Percentiles rank a stretch among this genome's conserved stretches.
Evolutionary conservation across 225 moss, liverwort and hornwort genomes (phyloP).

Genomic region (Marchantia polymorpha): DNA sequence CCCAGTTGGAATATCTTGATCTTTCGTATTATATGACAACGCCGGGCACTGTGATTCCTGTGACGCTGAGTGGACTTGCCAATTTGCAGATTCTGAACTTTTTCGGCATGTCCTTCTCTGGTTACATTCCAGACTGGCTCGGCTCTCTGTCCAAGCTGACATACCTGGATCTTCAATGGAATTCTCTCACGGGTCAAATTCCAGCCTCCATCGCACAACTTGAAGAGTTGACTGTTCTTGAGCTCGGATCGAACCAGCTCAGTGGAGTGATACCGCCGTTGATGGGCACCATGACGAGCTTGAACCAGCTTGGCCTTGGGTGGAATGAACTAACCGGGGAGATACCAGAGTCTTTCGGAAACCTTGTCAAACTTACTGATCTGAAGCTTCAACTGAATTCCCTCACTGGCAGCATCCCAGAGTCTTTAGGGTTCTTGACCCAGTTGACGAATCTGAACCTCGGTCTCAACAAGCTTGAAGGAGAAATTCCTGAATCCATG

Average conservation of each 20-base stretch:
- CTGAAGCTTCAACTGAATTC: slow-evolving; percentile 58
- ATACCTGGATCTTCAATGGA: slow-evolving; percentile 32
- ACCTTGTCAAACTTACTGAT: slow-evolving; percentile 41
- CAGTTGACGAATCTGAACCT: slow-evolving; percentile 55
- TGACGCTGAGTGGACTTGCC: slow-evolving; percentile 15
- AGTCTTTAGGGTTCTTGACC: slow-evolving; percentile 42
- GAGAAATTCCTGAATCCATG: slow-evolving; percentile 42
- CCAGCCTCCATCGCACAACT: slow-evolving; percentile 30
- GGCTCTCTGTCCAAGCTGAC: slow-evolving; percentile 24
- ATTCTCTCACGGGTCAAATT: slow-evolving; percentile 29
- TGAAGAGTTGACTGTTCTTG: slow-evolving; percentile 45
- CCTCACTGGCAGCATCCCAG: slow-evolving; percentile 49
- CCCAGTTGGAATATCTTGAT: slow-evolving; percentile 27
- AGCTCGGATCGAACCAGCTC: slow-evolving; percentile 38
- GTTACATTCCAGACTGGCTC: slow-evolving; percentile 30
- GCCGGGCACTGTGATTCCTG: slow-evolving; percentile 12
- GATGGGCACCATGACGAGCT: slow-evolving; percentile 37
- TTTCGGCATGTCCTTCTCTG: slow-evolving; percentile 37
- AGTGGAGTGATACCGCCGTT: slow-evolving; percentile 28
- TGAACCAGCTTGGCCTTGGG: slow-evolving; percentile 52
- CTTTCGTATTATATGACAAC: slow-evolving; percentile 27
- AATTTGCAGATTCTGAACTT: slow-evolving; percentile 29
- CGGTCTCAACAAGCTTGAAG: slow-evolving; percentile 55
- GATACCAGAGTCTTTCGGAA: slow-evolving; percentile 55
- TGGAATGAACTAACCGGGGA: slow-evolving; percentile 51